phyloP scores from a whole-genome alignment of 257 asterid species.

The Leonotis leonurus region DNA sequence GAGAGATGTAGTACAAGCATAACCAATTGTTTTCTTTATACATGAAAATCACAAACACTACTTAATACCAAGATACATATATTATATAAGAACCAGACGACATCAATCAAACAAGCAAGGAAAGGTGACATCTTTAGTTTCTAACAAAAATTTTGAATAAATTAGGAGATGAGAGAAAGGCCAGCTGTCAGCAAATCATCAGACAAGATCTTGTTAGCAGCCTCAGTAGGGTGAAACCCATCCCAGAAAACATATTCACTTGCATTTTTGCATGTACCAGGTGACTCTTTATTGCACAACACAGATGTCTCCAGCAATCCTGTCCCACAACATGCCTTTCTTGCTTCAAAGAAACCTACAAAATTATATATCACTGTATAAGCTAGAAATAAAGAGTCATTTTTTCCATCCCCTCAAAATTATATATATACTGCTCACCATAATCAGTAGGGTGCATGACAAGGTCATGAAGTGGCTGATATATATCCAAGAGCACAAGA shows the following conservation, averaged over 20 bases:
- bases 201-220: conserved; percentile 64
- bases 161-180: conserved; percentile 45
- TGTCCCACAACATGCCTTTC: conserved; percentile 85
- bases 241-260: conserved; percentile 82
- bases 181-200: conserved; percentile 70
- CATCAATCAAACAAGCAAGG: background rate
- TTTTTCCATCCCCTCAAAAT: too few species aligned
- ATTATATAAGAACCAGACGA: too few species aligned
- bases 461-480: conserved; percentile 56
- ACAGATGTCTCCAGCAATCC: conserved; percentile 75
- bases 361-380: too few species aligned
- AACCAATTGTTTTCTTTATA: too few species aligned
- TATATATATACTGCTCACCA: conserved; percentile 48
- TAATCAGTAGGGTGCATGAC: conserved; percentile 57
- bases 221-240: conserved; percentile 78
- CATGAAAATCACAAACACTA: too few species aligned
- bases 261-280: conserved; percentile 78
- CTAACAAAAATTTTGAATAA: too few species aligned
- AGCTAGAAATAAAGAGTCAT: too few species aligned
- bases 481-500: conserved; percentile 69
- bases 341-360: conserved; percentile 71
- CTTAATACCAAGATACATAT: too few species aligned
- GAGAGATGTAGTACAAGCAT: too few species aligned
- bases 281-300: conserved; percentile 61
- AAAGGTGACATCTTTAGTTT: background rate